Base-by-base conservation (phyloP, 2,329 filamentous ascomycete species). In the Botrytis aclada region DNA sequence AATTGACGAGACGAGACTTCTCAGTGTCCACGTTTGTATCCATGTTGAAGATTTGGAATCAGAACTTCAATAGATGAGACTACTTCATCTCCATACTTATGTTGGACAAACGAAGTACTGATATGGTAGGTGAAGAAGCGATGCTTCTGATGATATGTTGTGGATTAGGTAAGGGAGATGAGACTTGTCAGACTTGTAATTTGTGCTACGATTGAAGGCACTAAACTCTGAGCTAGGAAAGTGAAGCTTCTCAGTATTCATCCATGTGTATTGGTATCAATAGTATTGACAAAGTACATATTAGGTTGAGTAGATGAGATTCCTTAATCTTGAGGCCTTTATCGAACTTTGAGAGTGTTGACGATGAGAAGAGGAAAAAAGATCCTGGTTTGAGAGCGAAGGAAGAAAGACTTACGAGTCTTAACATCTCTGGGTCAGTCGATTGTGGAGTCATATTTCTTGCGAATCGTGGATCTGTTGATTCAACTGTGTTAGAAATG, bases 381-480 rank as follows among this genome's bases (percentile, higher is more conserved):
- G 18, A 18, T 3, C 22, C 12, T 29, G 0, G 0, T 12, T 22
- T 8, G 8, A n/a, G n/a, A 10, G 37, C 8, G 29, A 51, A n/a
- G 29, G 8, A n/a, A 29, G 41, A 32, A 41, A 22, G 34, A 64
- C 58, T 70, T 62, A 70, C 69, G 10, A 70, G 58, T 70, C 29
- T 22, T n/a, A 9, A 20, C 14, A 14, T 45, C 37, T 70, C 56
- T n/a, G 67, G n/a, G 32, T 32, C 12, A 16, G 34, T 12, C 22
- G 60, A 20, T 20, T 25, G 18, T 6, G 12, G 45, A 41, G n/a
- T 25, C 64, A 41, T 37, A 16, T 41, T 56, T 41, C 69, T 56
- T 10, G 60, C 45, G 4, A 65, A 71, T n/a, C 51, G 25, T 9
- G 69, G 60, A 65, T 65, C 60, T 71, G 45, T 51, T 54, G 34